Base-by-base conservation (phyloP, 2,329 filamentous ascomycete genomes). In the Aureobasidium zeae region DNA sequence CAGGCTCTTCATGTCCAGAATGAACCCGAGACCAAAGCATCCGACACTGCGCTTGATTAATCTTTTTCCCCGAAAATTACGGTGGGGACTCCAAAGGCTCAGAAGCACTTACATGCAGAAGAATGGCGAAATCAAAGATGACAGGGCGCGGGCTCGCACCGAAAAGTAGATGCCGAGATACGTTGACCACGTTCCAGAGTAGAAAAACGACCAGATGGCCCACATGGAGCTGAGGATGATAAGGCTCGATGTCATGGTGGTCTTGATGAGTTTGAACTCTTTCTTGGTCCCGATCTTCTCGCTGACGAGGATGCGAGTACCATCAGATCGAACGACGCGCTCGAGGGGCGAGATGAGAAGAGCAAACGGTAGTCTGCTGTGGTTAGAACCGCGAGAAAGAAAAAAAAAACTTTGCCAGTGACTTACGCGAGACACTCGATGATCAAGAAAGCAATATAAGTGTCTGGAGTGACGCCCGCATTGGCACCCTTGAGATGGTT, bases 1-100 rank as follows among this genome's bases (percentile, higher is more conserved):
- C 67, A 76, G 49, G 77, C 82, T 19, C 63, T 93, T 44, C 76
- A 83, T 53, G 63, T 68, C 44, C 80, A 77, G 67, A 72, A 91
- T 64, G 45, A 69, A 71, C 1, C 68, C 67, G 4, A 70, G 63
- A 30, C 65, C 68, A 41, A 71, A 71, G 50, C 67, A 71, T 15
- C 68, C 68, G 25, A 70, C 43, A 26, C 41, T 55, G 19, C 57
- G 10, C 66, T 10, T 33, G 67, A n/a, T n/a, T n/a, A n/a, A n/a
- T n/a, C n/a, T n/a, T n/a, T n/a, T n/a, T n/a, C n/a, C n/a, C n/a
- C n/a, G n/a, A n/a, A n/a, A n/a, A n/a, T n/a, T n/a, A n/a, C n/a
- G n/a, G n/a, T n/a, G n/a, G n/a, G n/a, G n/a, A n/a, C n/a, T n/a
- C 1, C 11, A 4, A 33, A 4, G 13, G 11, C 5, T 16, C 9